Base-by-base conservation (phyloP, 495 filamentous ascomycete species). In the Lasiosphaeria miniovina region DNA sequence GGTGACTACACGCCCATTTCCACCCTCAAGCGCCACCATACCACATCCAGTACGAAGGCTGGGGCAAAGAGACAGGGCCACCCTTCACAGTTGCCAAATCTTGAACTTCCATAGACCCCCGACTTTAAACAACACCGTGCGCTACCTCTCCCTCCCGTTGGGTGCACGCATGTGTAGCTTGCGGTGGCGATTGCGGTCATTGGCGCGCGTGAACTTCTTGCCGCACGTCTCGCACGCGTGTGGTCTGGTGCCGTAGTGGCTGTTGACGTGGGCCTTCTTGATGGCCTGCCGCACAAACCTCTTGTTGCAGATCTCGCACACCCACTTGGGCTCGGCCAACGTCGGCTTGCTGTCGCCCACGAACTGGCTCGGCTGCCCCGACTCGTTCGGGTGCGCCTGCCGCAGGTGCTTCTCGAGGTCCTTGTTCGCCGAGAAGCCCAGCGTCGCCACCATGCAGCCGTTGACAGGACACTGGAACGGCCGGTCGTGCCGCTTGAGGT, bases 271-370 rank as follows among this genome's bases (percentile, higher is more conserved):
- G 0, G 72, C 77, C 36, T 75, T 72, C 17, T 74, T 71, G 58
- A 77, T 82, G 60, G 75, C 73, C 40, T 74, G 74, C 46, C 79
- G 72, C 5, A 78, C 80, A 69, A 82, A 82, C 46, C 68, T 68
- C 68, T 79, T 80, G 24, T 69, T 64, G 61, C 79, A 82, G 45
- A 76, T 61, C 32, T 49, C 69, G 68, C 79, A 82, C 40, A 70
- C 64, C 66, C 76, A 80, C 36, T 69, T 79, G 11, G 75, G 73
- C 8, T 61, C 55, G 1, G 58, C 60, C 6, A 48, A 35, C 31
- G 41, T 43, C n/a, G 32, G 46, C 40, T 58, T 56, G 35, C 45
- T 51, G 41, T 51, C 45, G 4, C 56, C 53, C 12, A 54, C 55
- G 17, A 62, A 61, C 6, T 36, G 32, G 0, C 54, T 40, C n/a